Percentiles rank a stretch among this genome's conserved stretches.
phyloP scores from a whole-genome alignment of 2,329 filamentous ascomycete genomes.

The Dactylella cylindrospora region DNA sequence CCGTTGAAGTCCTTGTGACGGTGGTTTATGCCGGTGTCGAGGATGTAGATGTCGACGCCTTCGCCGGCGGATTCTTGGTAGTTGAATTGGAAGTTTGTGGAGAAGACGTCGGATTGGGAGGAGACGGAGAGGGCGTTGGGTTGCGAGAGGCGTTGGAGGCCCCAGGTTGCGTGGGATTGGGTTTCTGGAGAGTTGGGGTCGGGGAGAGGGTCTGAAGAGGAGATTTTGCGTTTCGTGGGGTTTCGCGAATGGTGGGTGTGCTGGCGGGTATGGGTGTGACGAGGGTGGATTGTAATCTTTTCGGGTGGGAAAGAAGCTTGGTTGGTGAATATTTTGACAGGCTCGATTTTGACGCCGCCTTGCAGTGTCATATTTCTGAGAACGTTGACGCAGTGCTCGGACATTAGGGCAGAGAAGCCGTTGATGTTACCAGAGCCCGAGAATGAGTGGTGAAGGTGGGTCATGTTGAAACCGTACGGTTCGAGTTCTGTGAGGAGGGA shows the following conservation, averaged over 20 bases:
- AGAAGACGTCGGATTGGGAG: conserved; percentile 49
- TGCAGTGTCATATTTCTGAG: conserved; percentile 30
- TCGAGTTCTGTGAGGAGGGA: conserved; percentile 25
- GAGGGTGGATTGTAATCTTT: neutral
- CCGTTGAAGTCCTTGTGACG: conserved; percentile 48
- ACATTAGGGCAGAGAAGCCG: conserved; percentile 47
- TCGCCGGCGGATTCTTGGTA: conserved; percentile 50
- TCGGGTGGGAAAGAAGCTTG: conserved; percentile 7
- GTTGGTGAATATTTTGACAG: conserved; percentile 10
- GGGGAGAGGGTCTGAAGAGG: neutral
- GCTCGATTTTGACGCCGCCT: conserved; percentile 30
- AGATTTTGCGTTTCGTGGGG: neutral
- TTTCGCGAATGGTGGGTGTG: neutral
- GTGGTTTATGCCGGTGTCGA: conserved; percentile 55
- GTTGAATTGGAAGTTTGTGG: conserved; percentile 50
- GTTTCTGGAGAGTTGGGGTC: neutral
- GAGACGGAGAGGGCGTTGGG: conserved; percentile 45
- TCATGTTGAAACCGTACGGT: conserved; percentile 34
- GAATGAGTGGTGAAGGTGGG: conserved; percentile 22
- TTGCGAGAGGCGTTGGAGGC: conserved; percentile 50
- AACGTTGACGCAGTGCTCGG: conserved; percentile 43
- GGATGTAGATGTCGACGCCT: conserved; percentile 56
- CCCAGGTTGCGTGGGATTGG: conserved; percentile 47
- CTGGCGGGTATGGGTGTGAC: neutral
- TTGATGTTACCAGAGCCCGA: conserved; percentile 41